Conservation (phyloP, 805 yeast species). For the Kodamaea kakaduensis region DNA sequence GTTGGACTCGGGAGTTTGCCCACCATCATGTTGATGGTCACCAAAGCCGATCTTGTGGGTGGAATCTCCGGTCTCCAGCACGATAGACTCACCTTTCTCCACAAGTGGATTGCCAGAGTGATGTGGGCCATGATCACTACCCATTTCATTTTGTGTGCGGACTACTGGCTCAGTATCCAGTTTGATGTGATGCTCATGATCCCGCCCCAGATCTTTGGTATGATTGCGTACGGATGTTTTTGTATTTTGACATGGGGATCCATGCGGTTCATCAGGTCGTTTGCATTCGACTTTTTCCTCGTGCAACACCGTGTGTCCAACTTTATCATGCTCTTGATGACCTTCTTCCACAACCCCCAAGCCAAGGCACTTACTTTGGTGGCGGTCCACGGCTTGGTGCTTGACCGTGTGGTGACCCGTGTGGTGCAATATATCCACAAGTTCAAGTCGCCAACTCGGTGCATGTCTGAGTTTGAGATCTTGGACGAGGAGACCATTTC, state of each 20-base stretch:
- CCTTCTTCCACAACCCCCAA: conserved; percentile 38
- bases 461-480: conserved; percentile 33
- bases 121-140: conserved; percentile 33
- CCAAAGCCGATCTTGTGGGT: conserved; percentile 39
- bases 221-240: conserved; percentile 40
- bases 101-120: conserved; percentile 43
- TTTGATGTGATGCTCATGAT: conserved; percentile 38
- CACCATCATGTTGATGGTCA: conserved; percentile 29
- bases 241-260: conserved; percentile 35
- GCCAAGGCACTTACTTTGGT: conserved; percentile 32
- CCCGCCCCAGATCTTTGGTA: conserved; percentile 51
- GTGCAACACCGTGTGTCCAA: conserved; percentile 40
- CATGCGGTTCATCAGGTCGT: conserved; percentile 30
- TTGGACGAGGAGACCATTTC: conserved; percentile 40
- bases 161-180: conserved; percentile 40
- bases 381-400: conserved; percentile 40
- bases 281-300: conserved; percentile 42
- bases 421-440: conserved; percentile 30
- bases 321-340: conserved; percentile 40
- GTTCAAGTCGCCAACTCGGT: conserved; percentile 34
- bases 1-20: conserved; percentile 41
- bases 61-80: conserved; percentile 39
- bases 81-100: conserved; percentile 38
- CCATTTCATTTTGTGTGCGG: conserved; percentile 31
- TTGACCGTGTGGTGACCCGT: conserved; percentile 35